Conservation (phyloP, 305 asterid species). For the Fraxinus floribunda region DNA sequence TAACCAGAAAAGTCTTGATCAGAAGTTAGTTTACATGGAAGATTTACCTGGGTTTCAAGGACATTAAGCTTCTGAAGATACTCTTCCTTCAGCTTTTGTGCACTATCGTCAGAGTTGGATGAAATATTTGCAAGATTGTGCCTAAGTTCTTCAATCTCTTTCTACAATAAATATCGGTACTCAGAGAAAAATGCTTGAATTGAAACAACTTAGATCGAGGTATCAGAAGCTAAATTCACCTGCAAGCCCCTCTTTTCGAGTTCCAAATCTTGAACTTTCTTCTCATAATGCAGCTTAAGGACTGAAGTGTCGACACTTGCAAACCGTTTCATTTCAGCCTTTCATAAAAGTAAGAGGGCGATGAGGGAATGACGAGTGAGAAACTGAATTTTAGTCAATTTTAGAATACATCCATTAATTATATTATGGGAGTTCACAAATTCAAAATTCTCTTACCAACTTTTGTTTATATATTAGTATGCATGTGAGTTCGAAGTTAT, state of each 20-base stretch:
- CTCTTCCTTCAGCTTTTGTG: constrained; percentile 88
- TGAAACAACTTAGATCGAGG: constrained; percentile 9
- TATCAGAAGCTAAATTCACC: constrained; percentile 41
- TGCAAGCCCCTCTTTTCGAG: constrained; percentile 67
- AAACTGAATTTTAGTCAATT: background rate
- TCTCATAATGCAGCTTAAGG: constrained; percentile 92
- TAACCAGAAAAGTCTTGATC: constrained; percentile 3
- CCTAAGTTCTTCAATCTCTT: constrained; percentile 84
- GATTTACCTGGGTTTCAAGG: constrained; percentile 80
- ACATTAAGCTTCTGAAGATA: constrained; percentile 90
- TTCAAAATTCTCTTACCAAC: background rate
- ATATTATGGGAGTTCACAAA: background rate
- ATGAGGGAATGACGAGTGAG: background rate
- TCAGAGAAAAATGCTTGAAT: constrained; percentile 18
- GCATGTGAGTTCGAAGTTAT: background rate
- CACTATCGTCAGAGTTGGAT: constrained; percentile 78
- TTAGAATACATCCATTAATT: constrained; percentile 3
- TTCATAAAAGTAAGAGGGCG: constrained; percentile 18
- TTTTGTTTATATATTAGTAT: background rate
- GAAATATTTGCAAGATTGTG: constrained; percentile 67
- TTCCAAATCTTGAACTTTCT: constrained; percentile 89
- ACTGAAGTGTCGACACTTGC: constrained; percentile 64
- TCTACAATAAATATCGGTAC: constrained; percentile 41
- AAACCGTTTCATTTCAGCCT: constrained; percentile 96
- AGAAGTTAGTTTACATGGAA: background rate